A percentile compares a stretch with the other conserved stretches of the same genome.
Evolutionary conservation across 495 filamentous ascomycete genomes (phyloP).

Genomic region (Neurospora sp.): DNA sequence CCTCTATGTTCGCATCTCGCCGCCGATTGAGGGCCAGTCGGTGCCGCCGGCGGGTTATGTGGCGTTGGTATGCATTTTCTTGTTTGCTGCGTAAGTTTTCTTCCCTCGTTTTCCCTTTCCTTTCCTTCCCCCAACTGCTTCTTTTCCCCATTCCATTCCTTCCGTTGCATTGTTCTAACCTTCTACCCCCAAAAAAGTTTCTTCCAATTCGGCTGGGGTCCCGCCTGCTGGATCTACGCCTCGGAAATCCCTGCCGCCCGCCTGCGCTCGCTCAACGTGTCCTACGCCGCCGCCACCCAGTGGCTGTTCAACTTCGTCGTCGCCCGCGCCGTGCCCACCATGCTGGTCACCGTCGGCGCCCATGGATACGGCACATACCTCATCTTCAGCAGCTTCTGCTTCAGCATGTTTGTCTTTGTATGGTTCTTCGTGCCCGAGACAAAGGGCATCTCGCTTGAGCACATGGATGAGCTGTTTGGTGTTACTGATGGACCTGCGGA

Average conservation of each 20-base stretch:
- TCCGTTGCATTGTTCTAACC: not conserved
- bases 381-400: constrained; percentile 52
- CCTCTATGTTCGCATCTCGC: constrained; percentile 63
- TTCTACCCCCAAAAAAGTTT: constrained; percentile 24
- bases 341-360: constrained; percentile 53
- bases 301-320: constrained; percentile 67
- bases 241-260: constrained; percentile 66
- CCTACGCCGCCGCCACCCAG: constrained; percentile 57
- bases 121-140: not conserved
- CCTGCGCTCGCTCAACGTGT: constrained; percentile 60
- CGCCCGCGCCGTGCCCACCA: constrained; percentile 49
- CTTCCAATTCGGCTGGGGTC: constrained; percentile 75
- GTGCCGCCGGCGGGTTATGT: constrained; percentile 47
- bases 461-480: constrained; percentile 29
- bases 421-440: constrained; percentile 69
- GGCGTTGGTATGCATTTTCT: constrained; percentile 59
- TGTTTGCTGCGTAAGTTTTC: constrained; percentile 48
- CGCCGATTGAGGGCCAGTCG: constrained; percentile 38
- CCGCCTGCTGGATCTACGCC: constrained; percentile 69
- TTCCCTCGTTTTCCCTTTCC: not conserved
- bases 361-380: constrained; percentile 53
- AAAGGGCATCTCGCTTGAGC: constrained; percentile 42
- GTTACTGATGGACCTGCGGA: constrained; percentile 13
- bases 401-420: constrained; percentile 55
- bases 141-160: not conserved